phyloP scores from a whole-genome alignment of 2,329 filamentous ascomycete genomes.

The Fusarium sublunatum region DNA sequence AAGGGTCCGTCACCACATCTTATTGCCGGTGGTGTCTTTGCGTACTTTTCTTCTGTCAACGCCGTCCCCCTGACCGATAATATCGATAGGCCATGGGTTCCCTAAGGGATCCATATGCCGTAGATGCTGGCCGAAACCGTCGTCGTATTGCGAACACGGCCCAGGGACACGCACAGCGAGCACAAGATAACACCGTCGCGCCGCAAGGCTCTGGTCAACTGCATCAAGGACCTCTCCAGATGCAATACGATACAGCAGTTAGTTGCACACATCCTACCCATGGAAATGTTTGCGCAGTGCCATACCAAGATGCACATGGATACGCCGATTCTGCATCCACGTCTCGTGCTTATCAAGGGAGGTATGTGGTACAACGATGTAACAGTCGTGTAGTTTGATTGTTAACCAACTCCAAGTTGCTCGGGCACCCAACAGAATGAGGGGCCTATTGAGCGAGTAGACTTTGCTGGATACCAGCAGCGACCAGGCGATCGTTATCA shows the following conservation, averaged over 20 bases:
- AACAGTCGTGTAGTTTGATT: not conserved
- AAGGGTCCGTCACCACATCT: not conserved
- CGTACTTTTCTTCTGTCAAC: not conserved
- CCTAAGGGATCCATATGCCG: not conserved
- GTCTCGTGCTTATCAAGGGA: constrained; percentile 22
- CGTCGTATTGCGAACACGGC: not conserved
- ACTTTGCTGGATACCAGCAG: constrained; percentile 4
- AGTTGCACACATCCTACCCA: not conserved
- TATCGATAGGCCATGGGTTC: constrained; percentile 1
- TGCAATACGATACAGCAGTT: not conserved
- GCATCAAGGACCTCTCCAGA: not conserved
- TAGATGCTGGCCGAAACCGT: not conserved
- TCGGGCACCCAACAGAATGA: constrained; percentile 1
- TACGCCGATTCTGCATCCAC: constrained; percentile 10
- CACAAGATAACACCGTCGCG: not conserved
- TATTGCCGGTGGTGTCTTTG: not conserved
- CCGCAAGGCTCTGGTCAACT: not conserved
- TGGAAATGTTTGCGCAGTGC: not conserved
- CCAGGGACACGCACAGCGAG: not conserved
- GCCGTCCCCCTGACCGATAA: not conserved
- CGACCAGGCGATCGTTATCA: not conserved
- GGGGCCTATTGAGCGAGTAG: not conserved
- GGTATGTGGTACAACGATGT: constrained; percentile 6
- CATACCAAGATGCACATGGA: not conserved
- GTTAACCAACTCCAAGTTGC: constrained; percentile 11